Base-by-base conservation (phyloP, 2,329 filamentous ascomycete genomes). In the Aureobasidium sp. region DNA sequence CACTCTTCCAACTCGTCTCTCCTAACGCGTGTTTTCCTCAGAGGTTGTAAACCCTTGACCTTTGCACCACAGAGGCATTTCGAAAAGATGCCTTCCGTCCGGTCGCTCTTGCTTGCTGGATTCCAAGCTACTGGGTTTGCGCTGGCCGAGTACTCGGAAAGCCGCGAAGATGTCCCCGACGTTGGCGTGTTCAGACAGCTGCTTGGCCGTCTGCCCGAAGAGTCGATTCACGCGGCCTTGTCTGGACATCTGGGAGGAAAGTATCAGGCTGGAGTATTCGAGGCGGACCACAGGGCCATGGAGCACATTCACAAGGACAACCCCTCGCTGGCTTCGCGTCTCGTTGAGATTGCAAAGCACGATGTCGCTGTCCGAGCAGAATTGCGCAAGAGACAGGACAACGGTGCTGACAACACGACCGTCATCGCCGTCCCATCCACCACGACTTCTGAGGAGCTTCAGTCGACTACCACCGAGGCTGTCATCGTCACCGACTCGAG, bases 241-340 rank as follows among this genome's bases (percentile, higher is more conserved):
- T 82, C 86, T 66, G 72, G 76, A 57, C 77, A 83, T 61, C 73
- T 83, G 51, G 77, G 79, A 40, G 75, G 77, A 42, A 79, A 80
- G 63, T 88, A 83, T 69, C 78, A 81, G 64, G 79, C 86, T 63
- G 85, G 84, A 55, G 76, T 87, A 53, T 86, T 83, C 66, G 75
- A 79, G 58, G 79, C 81, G 58, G 84, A 86, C 62, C 76, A 75
- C 59, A 73, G 76, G 10, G 83, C 83, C 22, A 74, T 86, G 52
- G 79, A 85, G 65, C 79, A 77, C 29, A 74, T 86, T 24, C 78
- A 82, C 68, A 71, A 74, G 38, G 76, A 78, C 58, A 77, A 87
- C 63, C 77, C 81, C 19, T 74, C 77, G 32, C 72, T 86, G 32
- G 83, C 83, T 16, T 79, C 76, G 8, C 78, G 79, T 55, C 72